These are phyloP conservation scores for Suhomyces sp. DNA, from an alignment of 805 yeast genomes.

Conservation along the genomic window DNA sequence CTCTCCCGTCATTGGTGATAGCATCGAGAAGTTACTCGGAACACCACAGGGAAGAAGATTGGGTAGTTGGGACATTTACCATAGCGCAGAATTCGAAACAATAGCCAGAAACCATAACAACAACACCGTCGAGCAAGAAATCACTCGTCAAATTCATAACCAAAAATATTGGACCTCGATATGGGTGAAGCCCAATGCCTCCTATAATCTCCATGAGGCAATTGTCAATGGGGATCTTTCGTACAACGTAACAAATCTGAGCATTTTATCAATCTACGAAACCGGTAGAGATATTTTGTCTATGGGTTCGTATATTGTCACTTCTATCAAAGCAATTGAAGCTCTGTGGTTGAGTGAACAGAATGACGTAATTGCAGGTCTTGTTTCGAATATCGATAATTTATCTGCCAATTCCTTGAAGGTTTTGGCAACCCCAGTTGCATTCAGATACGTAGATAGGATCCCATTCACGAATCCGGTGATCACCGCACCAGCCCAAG, in stretches of 20 bases:
- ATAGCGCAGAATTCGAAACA: slow-evolving; percentile 25
- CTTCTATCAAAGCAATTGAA: slow-evolving; percentile 40
- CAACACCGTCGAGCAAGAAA: slow-evolving; percentile 16
- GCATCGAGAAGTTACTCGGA: slow-evolving; percentile 12
- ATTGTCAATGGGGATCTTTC: slow-evolving; percentile 31
- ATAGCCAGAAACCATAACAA: slow-evolving; percentile 23
- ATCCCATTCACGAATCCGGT: slow-evolving; percentile 51
- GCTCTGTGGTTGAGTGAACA: slow-evolving; percentile 24
- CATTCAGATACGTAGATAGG: slow-evolving; percentile 40
- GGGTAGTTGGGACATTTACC: slow-evolving; percentile 21
- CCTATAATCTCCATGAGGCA: slow-evolving; percentile 35
- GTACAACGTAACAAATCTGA: slow-evolving; percentile 26
- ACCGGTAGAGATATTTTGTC: slow-evolving; percentile 61
- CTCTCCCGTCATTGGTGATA: slow-evolving; percentile 28
- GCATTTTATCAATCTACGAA: slow-evolving; percentile 49
- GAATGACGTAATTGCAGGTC: slow-evolving; percentile 20
- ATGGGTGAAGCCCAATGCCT: slow-evolving; percentile 25
- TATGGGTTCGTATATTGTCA: slow-evolving; percentile 41
- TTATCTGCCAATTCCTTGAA: slow-evolving; percentile 11
- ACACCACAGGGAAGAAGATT: slow-evolving; percentile 20
- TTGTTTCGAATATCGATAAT: slow-evolving; percentile 9
- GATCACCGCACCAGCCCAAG: slow-evolving; percentile 64
- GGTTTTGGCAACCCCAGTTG: slow-evolving; percentile 30
- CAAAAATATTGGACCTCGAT: slow-evolving; percentile 31
- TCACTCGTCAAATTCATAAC: slow-evolving; percentile 22